Evolutionary conservation across 78 protist genomes (phyloP).

Genomic region (Dictyostelium discoideum): DNA sequence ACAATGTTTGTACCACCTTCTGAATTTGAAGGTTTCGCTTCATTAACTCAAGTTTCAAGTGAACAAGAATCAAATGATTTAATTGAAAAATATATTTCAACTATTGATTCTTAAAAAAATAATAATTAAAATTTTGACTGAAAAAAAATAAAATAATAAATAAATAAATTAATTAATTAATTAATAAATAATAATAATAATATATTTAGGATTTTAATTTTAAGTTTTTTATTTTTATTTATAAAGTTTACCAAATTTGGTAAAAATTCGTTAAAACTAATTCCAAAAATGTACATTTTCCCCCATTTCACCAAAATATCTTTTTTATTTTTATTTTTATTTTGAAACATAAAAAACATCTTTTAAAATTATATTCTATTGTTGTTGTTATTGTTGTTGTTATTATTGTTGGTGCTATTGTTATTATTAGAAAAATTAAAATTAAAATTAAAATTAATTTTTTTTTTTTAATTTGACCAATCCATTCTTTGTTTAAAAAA

Average conservation of each 20-base stretch:
- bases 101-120: background rate
- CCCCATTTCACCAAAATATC: background rate
- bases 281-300: background rate
- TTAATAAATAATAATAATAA: no score
- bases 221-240: background rate
- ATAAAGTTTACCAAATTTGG: background rate
- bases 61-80: slow-evolving; percentile 48
- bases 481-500: background rate
- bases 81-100: background rate
- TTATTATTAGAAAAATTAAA: no score
- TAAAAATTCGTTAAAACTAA: background rate
- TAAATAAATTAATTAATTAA: no score
- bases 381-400: no score
- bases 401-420: no score
- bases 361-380: no score
- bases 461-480: background rate
- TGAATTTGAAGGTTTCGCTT: background rate
- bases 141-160: no score
- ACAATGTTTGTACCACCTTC: slow-evolving; percentile 24
- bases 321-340: no score
- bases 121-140: background rate
- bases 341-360: no score
- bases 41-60: background rate
- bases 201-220: no score
- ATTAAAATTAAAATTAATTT: no score